These are phyloP conservation scores for Rhizopogon vesiculosus DNA, from an alignment of 768 basidiomycete species.

Conservation along the genomic window DNA sequence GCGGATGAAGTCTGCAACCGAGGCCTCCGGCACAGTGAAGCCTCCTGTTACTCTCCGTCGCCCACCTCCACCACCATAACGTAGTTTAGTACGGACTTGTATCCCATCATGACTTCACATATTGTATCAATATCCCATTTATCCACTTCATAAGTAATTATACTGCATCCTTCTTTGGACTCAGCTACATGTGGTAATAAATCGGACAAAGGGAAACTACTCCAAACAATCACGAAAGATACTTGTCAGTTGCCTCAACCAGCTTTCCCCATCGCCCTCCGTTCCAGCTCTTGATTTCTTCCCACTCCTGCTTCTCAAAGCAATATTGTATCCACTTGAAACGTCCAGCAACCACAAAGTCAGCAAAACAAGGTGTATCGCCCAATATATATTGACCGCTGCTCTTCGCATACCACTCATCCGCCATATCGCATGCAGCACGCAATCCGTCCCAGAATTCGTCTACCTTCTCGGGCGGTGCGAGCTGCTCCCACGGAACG, in stretches of 20 bases:
- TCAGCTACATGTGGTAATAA: too few relatives aligned
- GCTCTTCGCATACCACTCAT: conserved; percentile 8
- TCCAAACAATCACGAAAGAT: conserved; percentile 5
- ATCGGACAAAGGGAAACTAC: background rate
- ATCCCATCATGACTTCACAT: background rate
- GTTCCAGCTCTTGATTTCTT: conserved; percentile 2
- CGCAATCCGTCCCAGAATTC: conserved; percentile 34
- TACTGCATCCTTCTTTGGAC: background rate
- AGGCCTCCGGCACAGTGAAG: conserved; percentile 22
- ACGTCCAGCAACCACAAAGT: conserved; percentile 17
- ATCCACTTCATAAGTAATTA: background rate
- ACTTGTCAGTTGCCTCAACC: conserved; percentile 13
- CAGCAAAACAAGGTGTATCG: conserved; percentile 12
- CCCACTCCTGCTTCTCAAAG: conserved; percentile 10
- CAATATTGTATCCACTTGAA: conserved; percentile 7
- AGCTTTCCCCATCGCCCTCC: conserved; percentile 10
- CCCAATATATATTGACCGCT: conserved; percentile 7
- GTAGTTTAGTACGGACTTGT: background rate
- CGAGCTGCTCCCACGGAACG: conserved; percentile 30
- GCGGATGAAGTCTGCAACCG: conserved; percentile 51
- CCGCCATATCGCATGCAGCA: conserved; percentile 22
- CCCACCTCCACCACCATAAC: conserved; percentile 13
- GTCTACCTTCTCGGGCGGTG: conserved; percentile 20
- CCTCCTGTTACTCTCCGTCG: conserved; percentile 31
- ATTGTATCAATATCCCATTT: conserved; percentile 19